These are phyloP conservation scores for Taiozyma sp. DNA, from an alignment of 1,139 yeast genomes.

Conservation along the genomic window DNA sequence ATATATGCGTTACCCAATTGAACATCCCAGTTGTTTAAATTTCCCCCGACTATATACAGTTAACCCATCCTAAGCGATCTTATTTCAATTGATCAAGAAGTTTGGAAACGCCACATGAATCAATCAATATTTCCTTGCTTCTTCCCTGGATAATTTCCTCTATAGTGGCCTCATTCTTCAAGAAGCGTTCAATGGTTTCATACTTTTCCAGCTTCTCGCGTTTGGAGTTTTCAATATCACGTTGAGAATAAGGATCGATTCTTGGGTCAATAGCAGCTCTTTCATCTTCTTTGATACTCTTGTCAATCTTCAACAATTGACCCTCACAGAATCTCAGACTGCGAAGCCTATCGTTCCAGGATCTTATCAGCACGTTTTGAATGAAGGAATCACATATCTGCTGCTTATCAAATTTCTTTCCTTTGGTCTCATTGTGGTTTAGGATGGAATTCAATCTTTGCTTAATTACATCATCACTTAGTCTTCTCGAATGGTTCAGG, in stretches of 20 bases:
- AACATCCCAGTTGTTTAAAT: background rate
- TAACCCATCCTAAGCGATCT: background rate
- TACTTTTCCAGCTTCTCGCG: conserved; percentile 26
- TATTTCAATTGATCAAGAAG: background rate
- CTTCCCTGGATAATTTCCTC: conserved; percentile 35
- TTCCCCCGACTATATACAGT: background rate
- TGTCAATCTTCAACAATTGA: conserved; percentile 24
- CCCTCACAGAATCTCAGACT: conserved; percentile 36
- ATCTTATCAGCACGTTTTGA: conserved; percentile 31
- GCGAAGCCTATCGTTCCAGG: conserved; percentile 35
- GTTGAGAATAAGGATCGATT: conserved; percentile 42
- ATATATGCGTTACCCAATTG: background rate
- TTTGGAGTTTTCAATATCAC: conserved; percentile 28
- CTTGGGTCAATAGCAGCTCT: conserved; percentile 26
- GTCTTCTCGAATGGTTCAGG: conserved; percentile 34
- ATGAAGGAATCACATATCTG: conserved; percentile 29
- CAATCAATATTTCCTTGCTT: conserved; percentile 29
- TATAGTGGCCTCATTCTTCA: conserved; percentile 32
- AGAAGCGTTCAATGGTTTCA: conserved; percentile 28
- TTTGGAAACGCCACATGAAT: conserved; percentile 28
- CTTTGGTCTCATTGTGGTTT: conserved; percentile 9
- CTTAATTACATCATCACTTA: conserved; percentile 38
- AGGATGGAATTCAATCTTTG: conserved; percentile 33
- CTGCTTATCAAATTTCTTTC: conserved; percentile 5
- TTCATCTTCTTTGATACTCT: conserved; percentile 20